Conservation (phyloP, 1,284 basidiomycete genomes). For the Stygiomarasmius scandens region DNA sequence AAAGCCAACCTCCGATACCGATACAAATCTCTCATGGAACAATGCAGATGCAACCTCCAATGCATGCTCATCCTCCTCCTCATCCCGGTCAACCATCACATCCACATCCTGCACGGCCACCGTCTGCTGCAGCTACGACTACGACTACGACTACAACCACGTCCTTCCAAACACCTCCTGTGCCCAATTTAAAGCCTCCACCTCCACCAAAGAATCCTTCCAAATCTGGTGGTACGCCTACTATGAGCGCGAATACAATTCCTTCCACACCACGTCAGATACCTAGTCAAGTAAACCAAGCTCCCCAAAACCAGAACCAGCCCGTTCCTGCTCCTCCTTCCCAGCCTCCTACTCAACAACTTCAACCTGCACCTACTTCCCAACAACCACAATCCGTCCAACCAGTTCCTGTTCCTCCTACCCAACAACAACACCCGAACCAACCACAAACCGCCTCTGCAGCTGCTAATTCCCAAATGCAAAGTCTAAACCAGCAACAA, state of each 20-base stretch:
- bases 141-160: neutral
- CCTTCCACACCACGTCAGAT: no score
- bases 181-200: neutral
- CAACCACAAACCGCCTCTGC: neutral
- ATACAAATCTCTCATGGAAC: constrained; percentile 15
- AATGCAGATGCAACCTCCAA: constrained; percentile 24
- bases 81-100: constrained; percentile 7
- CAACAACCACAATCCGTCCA: constrained; percentile 18
- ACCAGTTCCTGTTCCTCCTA: constrained; percentile 11
- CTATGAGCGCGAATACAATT: no score
- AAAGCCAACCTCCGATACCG: constrained; percentile 18
- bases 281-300: no score
- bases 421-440: constrained; percentile 14
- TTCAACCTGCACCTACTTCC: neutral
- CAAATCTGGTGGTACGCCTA: neutral
- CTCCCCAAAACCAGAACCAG: no score
- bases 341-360: neutral
- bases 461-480: no score
- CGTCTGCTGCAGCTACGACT: no score
- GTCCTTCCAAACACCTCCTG: neutral
- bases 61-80: constrained; percentile 26
- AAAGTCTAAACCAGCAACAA: no score
- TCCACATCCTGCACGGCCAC: neutral
- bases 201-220: neutral
- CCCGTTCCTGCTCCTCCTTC: no score